phyloP scores from a whole-genome alignment of 1,139 yeast genomes.

The Candida glucosophila region DNA sequence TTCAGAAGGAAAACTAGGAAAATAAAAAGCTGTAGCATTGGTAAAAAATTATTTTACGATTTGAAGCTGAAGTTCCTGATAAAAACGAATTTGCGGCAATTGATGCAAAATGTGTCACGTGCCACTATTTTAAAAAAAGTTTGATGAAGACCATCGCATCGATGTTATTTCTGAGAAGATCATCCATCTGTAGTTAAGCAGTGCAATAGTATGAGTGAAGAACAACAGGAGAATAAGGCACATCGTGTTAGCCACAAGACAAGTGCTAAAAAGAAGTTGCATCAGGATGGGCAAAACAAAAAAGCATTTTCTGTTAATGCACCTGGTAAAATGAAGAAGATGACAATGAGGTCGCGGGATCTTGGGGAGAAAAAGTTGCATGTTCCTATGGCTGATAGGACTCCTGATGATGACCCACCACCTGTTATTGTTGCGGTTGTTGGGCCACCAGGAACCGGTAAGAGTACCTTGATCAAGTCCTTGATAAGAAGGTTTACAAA shows the following conservation, averaged over 20 bases:
- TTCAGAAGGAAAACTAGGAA: neutral
- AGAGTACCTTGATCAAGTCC: slow-evolving; percentile 86
- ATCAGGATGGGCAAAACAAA: slow-evolving; percentile 84
- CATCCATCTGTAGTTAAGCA: too few species aligned
- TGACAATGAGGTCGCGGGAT: slow-evolving; percentile 81
- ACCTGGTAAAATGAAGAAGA: slow-evolving; percentile 79
- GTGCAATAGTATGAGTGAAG: slow-evolving; percentile 19
- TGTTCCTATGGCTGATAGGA: slow-evolving; percentile 95
- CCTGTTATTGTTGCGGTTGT: slow-evolving; percentile 95
- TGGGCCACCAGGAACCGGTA: slow-evolving; percentile 99
- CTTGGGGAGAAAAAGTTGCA: slow-evolving; percentile 80
- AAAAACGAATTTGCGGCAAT: too few species aligned
- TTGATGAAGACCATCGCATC: too few species aligned
- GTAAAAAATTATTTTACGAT: too few species aligned
- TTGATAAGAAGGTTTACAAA: slow-evolving; percentile 85
- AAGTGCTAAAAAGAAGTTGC: slow-evolving; percentile 78
- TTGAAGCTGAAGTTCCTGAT: too few species aligned
- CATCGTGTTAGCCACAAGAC: slow-evolving; percentile 50
- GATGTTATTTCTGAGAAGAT: too few species aligned
- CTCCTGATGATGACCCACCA: slow-evolving; percentile 97
- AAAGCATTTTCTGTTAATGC: slow-evolving; percentile 93
- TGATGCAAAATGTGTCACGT: too few species aligned
- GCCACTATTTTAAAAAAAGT: too few species aligned
- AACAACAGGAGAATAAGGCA: slow-evolving; percentile 49
- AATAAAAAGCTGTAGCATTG: too few species aligned